These are phyloP conservation scores for Amylostereum chailletii DNA, from an alignment of 1,284 basidiomycete genomes.

Conservation along the genomic window DNA sequence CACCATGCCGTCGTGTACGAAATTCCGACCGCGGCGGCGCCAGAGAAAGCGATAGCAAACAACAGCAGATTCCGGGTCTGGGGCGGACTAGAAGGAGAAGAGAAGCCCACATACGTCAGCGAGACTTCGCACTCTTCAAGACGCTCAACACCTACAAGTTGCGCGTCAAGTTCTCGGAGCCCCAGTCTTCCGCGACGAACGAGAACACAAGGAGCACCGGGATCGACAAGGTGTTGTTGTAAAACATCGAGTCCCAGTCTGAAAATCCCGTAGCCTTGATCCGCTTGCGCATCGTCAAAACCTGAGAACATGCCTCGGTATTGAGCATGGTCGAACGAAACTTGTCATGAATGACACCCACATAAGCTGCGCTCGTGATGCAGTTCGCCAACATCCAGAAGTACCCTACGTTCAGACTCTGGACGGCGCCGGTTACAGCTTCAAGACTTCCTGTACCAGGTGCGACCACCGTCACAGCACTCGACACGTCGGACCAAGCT, in stretches of 20 bases:
- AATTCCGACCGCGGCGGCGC: conserved; percentile 94
- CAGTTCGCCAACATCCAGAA: conserved; percentile 97
- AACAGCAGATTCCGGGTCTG: conserved; percentile 78
- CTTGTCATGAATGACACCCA: conserved; percentile 31
- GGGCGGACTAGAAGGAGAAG: conserved; percentile 52
- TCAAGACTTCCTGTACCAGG: conserved; percentile 34
- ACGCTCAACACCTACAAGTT: conserved; percentile 71
- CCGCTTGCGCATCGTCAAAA: conserved; percentile 92
- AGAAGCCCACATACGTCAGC: background rate
- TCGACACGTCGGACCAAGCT: conserved; percentile 72
- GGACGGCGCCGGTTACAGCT: conserved; percentile 39
- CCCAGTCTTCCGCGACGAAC: conserved; percentile 88
- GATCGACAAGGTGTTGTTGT: conserved; percentile 95
- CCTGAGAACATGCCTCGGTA: conserved; percentile 33
- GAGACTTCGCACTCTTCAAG: no score
- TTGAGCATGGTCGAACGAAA: background rate
- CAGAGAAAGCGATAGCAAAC: conserved; percentile 89
- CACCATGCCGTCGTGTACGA: conserved; percentile 99
- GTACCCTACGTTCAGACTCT: conserved; percentile 76
- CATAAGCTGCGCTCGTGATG: conserved; percentile 85
- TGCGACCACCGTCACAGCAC: conserved; percentile 31
- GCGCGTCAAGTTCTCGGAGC: conserved; percentile 60
- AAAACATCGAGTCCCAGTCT: conserved; percentile 99
- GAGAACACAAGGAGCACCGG: conserved; percentile 84
- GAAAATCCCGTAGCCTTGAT: conserved; percentile 98